These are phyloP conservation scores for Hevea brasiliensis DNA, from an alignment of 345 rosid genomes.

Conservation along the genomic window DNA sequence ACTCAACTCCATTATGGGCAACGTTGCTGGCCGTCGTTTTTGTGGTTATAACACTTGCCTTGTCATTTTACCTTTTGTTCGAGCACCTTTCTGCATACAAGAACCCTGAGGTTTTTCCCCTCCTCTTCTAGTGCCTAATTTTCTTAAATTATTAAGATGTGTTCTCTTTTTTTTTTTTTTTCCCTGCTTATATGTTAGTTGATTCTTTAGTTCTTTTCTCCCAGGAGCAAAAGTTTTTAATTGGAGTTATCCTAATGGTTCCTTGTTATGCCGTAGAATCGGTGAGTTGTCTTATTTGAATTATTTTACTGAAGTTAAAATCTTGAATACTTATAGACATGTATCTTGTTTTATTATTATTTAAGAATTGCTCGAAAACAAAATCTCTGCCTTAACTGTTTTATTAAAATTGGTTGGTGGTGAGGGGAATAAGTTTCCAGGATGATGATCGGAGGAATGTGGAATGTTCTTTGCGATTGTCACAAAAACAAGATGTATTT, in stretches of 20 bases:
- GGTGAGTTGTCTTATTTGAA: constrained; percentile 43
- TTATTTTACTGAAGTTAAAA: background rate
- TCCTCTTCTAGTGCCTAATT: too few relatives aligned
- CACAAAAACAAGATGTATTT: background rate
- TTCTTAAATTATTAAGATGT: too few relatives aligned
- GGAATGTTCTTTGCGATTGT: background rate
- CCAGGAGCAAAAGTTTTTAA: constrained; percentile 96
- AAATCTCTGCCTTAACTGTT: background rate
- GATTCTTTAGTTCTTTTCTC: constrained; percentile 13
- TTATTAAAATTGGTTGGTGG: background rate
- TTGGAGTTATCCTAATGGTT: constrained; percentile 98
- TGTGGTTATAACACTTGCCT: constrained; percentile 54
- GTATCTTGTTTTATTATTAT: background rate
- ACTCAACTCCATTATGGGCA: constrained; percentile 52
- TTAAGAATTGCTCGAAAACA: background rate
- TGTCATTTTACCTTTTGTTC: constrained; percentile 78
- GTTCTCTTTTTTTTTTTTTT: background rate
- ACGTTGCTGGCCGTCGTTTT: constrained; percentile 60
- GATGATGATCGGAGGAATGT: background rate
- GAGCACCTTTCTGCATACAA: constrained; percentile 96
- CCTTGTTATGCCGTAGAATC: constrained; percentile 95
- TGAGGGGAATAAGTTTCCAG: too few relatives aligned
- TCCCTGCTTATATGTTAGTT: background rate
- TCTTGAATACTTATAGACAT: background rate
- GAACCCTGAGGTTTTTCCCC: constrained; percentile 75